Conservation (phyloP, 2,329 filamentous ascomycete species). For the Fusarium albidum region DNA sequence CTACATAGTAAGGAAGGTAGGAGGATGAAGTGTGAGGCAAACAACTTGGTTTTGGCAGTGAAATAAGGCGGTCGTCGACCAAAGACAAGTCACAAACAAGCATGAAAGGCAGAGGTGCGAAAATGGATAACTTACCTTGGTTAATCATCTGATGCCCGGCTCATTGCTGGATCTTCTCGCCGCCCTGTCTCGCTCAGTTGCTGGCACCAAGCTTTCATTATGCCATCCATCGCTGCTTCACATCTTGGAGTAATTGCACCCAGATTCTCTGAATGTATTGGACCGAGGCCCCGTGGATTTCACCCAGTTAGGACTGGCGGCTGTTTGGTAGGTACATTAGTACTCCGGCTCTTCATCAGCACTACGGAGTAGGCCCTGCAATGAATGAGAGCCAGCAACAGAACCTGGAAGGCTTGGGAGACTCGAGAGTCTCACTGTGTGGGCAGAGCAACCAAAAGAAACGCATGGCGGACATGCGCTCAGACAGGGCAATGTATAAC, state of each 20-base stretch:
- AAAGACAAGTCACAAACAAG: too few species aligned
- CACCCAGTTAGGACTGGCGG: conserved; percentile 25
- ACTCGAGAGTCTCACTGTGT: not conserved
- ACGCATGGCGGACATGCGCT: too few species aligned
- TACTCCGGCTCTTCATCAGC: conserved; percentile 27
- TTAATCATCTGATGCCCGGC: too few species aligned
- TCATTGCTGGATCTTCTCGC: too few species aligned
- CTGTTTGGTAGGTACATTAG: not conserved
- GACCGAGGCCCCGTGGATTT: conserved; percentile 2
- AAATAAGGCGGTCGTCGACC: too few species aligned
- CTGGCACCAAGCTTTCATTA: not conserved
- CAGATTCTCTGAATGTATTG: conserved; percentile 1
- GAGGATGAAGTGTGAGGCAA: too few species aligned
- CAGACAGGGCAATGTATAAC: too few species aligned
- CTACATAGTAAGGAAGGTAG: too few species aligned
- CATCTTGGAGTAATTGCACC: conserved; percentile 1
- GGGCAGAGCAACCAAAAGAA: not conserved
- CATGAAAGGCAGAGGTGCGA: too few species aligned
- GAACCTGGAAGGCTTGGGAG: not conserved
- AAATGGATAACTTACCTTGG: too few species aligned
- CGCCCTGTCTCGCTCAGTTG: too few species aligned
- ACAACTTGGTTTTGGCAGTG: too few species aligned
- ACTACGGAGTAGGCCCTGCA: conserved; percentile 12
- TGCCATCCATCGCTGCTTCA: conserved; percentile 5
- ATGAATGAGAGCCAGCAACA: not conserved